Evolutionary conservation across 495 filamentous ascomycete species (phyloP).

Genomic region (Neurospora africana): DNA sequence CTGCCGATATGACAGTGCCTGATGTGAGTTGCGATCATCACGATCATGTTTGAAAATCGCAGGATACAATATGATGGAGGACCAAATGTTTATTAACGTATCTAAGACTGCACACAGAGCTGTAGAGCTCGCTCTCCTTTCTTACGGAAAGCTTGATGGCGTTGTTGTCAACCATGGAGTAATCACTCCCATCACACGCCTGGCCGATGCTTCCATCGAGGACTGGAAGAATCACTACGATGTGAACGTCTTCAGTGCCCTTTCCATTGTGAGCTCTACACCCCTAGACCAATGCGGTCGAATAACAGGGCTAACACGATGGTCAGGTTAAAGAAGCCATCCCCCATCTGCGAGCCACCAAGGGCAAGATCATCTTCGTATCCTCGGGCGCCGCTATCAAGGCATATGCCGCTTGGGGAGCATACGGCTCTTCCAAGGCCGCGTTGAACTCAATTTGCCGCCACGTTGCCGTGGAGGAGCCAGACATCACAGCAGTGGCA

Average conservation of each 20-base stretch:
- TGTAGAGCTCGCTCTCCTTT: slow-evolving; percentile 49
- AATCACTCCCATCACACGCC: slow-evolving; percentile 63
- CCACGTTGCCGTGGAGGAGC: slow-evolving; percentile 70
- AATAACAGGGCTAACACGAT: slow-evolving; percentile 3
- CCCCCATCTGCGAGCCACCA: slow-evolving; percentile 54
- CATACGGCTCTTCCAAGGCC: slow-evolving; percentile 80
- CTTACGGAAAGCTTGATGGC: slow-evolving; percentile 67
- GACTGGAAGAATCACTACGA: slow-evolving; percentile 73
- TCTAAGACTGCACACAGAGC: slow-evolving; percentile 46
- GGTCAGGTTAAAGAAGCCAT: slow-evolving; percentile 62
- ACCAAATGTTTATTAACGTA: background rate
- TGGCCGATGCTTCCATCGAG: slow-evolving; percentile 51
- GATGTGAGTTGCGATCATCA: slow-evolving; percentile 26
- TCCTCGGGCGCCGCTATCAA: slow-evolving; percentile 63
- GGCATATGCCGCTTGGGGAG: slow-evolving; percentile 63
- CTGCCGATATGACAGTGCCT: slow-evolving; percentile 63
- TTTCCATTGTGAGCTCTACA: slow-evolving; percentile 55
- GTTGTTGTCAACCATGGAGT: slow-evolving; percentile 83
- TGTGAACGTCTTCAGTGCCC: slow-evolving; percentile 70
- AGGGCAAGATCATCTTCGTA: slow-evolving; percentile 62
- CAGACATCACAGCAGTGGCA: slow-evolving; percentile 55
- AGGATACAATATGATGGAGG: background rate
- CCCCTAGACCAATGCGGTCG: background rate
- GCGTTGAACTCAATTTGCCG: slow-evolving; percentile 72
- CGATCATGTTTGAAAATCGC: background rate